Base-by-base conservation (phyloP, 2,329 filamentous ascomycete genomes). In the Cadophora gregata region DNA sequence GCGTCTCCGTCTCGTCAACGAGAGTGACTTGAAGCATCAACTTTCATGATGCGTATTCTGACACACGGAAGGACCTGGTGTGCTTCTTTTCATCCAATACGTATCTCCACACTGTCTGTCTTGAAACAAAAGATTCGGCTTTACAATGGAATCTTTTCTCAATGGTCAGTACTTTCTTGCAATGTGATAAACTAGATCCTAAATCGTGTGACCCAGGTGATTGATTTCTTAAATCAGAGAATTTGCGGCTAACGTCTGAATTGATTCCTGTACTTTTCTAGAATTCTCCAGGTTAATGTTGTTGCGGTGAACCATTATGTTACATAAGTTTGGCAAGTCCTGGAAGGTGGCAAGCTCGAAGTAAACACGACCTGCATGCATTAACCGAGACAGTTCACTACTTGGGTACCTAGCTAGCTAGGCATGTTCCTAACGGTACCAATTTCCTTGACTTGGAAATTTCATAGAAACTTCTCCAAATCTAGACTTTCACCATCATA, bases 41-140 rank as follows among this genome's bases (percentile, higher is more conserved):
- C 50, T 31, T 31, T 53, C 50, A 31, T 53, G 50, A 53, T 53
- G 50, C 50, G 50, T 53, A 53, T 53, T 9, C 27, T 53, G 9
- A 1, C 14, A 53, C 31, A 7, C 50, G 14, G 50, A 53, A 53
- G 50, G 19, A 25, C 50, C 50, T 31, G 25, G 50, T 31, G 25
- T n/a, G 7, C 50, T 53, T 53, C 50, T 14, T 14, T 53, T 16
- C 6, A 24, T 31, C n/a, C 7, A 14, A 53, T 53, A 53, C 50
- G 31, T 25, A 53, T 47, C 24, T 27, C 25, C 25, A n/a, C 50
- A 29, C 27, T 53, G 25, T 16, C n/a, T 29, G 27, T 25, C 27
- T 53, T 16, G 31, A 9, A 53, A 53, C 50, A 53, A 53, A 53
- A 53, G 25, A n/a, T 53, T 7, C 3, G n/a, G 7, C 25, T 31